Evolutionary conservation across 176 grass and related monocot species (phyloP).

Genomic region (Oryza punctata): DNA sequence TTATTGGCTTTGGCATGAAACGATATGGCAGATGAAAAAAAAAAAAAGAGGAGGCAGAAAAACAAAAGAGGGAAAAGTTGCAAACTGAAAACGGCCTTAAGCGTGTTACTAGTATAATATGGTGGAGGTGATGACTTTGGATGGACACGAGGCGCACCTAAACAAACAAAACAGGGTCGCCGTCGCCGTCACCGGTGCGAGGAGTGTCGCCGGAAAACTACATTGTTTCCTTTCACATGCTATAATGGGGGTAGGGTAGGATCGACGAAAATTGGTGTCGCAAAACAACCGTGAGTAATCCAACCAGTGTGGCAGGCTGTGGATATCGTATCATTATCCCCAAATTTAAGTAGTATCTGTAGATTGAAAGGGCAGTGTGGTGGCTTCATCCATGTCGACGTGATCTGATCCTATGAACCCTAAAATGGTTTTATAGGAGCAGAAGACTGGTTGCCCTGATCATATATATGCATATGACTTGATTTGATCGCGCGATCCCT

Average conservation of each 20-base stretch:
- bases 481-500: neutral
- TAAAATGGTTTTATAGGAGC: neutral
- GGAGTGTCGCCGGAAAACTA: neutral
- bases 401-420: neutral
- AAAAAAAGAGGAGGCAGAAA: neutral
- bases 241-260: neutral
- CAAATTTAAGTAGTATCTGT: neutral
- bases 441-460: neutral
- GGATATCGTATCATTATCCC: neutral
- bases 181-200: slow-evolving; percentile 23
- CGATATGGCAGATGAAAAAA: neutral
- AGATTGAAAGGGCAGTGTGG: neutral
- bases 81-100: slow-evolving; percentile 26
- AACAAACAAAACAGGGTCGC: slow-evolving; percentile 32
- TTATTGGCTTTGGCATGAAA: slow-evolving; percentile 11
- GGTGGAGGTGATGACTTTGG: slow-evolving; percentile 19
- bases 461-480: too few species aligned
- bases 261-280: neutral
- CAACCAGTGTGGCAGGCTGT: neutral
- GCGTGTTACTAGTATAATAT: slow-evolving; percentile 5
- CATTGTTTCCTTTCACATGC: slow-evolving; percentile 23
- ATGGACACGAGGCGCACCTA: neutral
- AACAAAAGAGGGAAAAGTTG: neutral
- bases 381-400: neutral
- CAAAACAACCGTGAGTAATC: neutral